Evolutionary conservation across 345 rosid genomes (phyloP), one percentile per base, ranked within the genome.

Genomic region (Dimocarpus longan): DNA sequence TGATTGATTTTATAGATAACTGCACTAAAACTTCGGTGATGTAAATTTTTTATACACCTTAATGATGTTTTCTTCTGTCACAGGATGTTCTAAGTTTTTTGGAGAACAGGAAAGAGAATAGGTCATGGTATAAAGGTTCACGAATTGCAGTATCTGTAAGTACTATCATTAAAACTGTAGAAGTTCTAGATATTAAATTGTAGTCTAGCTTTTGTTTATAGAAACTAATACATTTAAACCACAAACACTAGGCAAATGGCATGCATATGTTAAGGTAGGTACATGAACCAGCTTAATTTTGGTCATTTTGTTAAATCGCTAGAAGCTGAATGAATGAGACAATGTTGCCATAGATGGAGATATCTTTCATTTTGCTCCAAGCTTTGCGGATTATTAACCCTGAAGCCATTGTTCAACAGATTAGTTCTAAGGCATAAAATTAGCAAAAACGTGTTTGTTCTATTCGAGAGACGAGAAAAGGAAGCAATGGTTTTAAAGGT

Each of bases 91-190:
- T 96, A 50, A 88, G 86, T 84, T 94, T 96, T 90, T 75, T 96
- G 92, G 98, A 93, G 89, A 93, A 91, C 88, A 87, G 98, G 85
- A 96, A 94, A 77, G 99, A 93, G 87, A 94, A 94, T 80, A 88
- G 90, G 86, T 95, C 98, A 0, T 96, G 99, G 98, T 96, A 96
- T 70, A 96, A 91, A 85, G 97, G 98, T 74, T 90, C 97, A 11
- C 87, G 91, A 67, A 84, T 96, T 70, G 95, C 97, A 15, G 92
- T 92, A 50, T 89, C 97, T 66, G 98, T 96, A 90, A 91, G 92
- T 80, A 57, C 50, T 54, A 24, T 43, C 43, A 69, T 74, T 52
- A 76, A 22, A 59, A 68, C 80, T 43, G 12, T 44, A 37, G 22
- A 32, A 63, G 65, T 56, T 72, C 52, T 60, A 57, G 66, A 73